A percentile compares a stretch with the other conserved stretches of the same genome.
Conservation (phyloP, 768 basidiomycete genomes). For the Mycena galopus region DNA sequence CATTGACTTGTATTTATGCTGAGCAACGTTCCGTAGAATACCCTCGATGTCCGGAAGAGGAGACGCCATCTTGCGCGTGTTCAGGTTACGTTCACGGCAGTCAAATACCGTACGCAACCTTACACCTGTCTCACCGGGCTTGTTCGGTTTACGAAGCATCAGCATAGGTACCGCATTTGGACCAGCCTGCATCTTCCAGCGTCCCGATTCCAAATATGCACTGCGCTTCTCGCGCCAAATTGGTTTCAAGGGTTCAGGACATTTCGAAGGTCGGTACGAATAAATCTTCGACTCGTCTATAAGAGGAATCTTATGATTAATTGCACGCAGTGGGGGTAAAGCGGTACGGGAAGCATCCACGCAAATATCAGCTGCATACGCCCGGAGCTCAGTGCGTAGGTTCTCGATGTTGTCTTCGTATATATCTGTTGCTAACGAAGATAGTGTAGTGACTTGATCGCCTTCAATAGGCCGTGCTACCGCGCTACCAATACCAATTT, state of each 20-base stretch:
- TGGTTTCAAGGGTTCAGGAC: slow-evolving; percentile 40
- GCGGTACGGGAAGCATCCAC: neutral
- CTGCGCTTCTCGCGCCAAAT: slow-evolving; percentile 33
- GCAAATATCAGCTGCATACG: slow-evolving; percentile 34
- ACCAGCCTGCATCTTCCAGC: slow-evolving; percentile 38
- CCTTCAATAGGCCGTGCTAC: no score
- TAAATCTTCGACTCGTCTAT: slow-evolving; percentile 33
- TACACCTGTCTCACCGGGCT: neutral
- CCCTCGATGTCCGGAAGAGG: no score
- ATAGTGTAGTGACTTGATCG: slow-evolving; percentile 12
- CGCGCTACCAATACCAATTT: slow-evolving; percentile 21
- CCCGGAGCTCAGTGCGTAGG: slow-evolving; percentile 12
- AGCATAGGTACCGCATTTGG: slow-evolving; percentile 43
- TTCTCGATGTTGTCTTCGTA: slow-evolving; percentile 18
- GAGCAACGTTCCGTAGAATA: no score
- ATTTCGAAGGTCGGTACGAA: slow-evolving; percentile 39
- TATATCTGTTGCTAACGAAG: slow-evolving; percentile 6
- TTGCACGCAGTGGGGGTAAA: neutral
- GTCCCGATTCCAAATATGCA: slow-evolving; percentile 35
- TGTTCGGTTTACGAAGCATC: slow-evolving; percentile 34
- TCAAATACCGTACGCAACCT: slow-evolving; percentile 41
- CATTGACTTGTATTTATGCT: no score
- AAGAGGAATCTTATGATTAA: neutral
- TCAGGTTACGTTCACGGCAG: no score
- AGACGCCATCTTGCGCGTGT: no score